These are phyloP conservation scores for Hyaloscypha bicolor DNA, from an alignment of 495 filamentous ascomycete species.

Conservation along the genomic window DNA sequence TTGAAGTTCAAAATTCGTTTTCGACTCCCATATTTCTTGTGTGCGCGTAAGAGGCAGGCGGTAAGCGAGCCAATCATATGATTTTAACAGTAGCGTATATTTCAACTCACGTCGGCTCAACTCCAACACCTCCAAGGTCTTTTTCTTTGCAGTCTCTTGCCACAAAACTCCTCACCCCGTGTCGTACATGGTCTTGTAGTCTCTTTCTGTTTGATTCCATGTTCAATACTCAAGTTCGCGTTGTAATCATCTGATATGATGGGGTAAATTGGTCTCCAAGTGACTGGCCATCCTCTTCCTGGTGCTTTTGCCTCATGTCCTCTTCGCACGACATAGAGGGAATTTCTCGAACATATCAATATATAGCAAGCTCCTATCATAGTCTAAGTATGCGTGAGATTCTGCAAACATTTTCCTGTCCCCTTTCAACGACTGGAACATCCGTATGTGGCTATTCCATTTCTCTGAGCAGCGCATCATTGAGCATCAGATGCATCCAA, in stretches of 20 bases:
- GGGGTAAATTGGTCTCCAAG: background rate
- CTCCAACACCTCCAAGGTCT: too few species aligned
- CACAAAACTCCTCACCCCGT: too few species aligned
- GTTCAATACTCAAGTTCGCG: background rate
- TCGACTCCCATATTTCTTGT: background rate
- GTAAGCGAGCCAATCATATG: background rate
- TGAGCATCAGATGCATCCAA: background rate
- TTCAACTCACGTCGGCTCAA: too few species aligned
- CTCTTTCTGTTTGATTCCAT: too few species aligned
- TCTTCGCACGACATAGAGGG: background rate
- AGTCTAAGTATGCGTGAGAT: background rate
- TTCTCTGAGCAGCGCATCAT: background rate
- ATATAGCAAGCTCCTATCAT: background rate
- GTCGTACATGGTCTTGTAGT: too few species aligned
- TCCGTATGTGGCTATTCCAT: background rate
- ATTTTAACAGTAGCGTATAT: background rate
- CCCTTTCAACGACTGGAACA: background rate
- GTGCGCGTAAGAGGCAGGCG: too few species aligned
- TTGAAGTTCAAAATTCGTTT: constrained; percentile 11
- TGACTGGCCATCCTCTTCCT: background rate
- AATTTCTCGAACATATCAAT: background rate
- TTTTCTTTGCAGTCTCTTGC: too few species aligned
- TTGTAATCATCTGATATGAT: background rate
- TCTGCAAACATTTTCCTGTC: background rate
- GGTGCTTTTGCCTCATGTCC: background rate